Evolutionary conservation across 768 basidiomycete genomes (phyloP), one percentile per base, ranked within the genome.

Genomic region (Boletus rex-veris): DNA sequence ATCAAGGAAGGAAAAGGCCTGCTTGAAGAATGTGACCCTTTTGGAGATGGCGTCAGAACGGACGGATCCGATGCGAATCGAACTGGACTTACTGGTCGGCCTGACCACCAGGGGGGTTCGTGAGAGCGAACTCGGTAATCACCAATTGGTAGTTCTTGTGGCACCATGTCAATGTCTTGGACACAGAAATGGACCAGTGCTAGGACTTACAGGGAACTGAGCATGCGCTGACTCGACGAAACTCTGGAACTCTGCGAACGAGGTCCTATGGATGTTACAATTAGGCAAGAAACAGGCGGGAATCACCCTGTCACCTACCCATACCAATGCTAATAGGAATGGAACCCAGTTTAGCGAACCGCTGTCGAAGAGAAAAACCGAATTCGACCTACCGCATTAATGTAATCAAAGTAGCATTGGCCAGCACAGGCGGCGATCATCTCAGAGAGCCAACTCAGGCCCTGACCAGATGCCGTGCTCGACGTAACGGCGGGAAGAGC

Each of bases 401-500:
- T 63, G 52, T 69, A 72, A 43, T 74, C 70, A 36, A 64, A 70
- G 54, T 63, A 63, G 55, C 73, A 74, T n/a, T 50, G n/a, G 18
- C 72, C 70, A 28, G 54, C 64, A 52, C 73, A 74, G 9, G 71
- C 71, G 16, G 38, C 46, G 51, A 74, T 67, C 64, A 75, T 68
- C 47, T 71, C 46, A 19, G 64, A 60, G 24, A 74, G 26, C 74
- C 73, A 74, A 31, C 62, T 64, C 24, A 74, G 50, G 15, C 73
- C 73, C 51, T 73, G 41, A 2, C 72, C 72, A 33, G 72, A 19
- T 7, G 50, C 26, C 11, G 54, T 49, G n/a, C 71, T 73, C 18
- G 73, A 71, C 10, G 72, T 68, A 8, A 74, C 65, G 0, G 73
- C 67, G 6, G 73, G 73, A 30, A 74, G 69, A 2, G 73, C 73